These are phyloP conservation scores for Magnaporthales sp. DNA, from an alignment of 2,329 filamentous ascomycete genomes.

Conservation along the genomic window DNA sequence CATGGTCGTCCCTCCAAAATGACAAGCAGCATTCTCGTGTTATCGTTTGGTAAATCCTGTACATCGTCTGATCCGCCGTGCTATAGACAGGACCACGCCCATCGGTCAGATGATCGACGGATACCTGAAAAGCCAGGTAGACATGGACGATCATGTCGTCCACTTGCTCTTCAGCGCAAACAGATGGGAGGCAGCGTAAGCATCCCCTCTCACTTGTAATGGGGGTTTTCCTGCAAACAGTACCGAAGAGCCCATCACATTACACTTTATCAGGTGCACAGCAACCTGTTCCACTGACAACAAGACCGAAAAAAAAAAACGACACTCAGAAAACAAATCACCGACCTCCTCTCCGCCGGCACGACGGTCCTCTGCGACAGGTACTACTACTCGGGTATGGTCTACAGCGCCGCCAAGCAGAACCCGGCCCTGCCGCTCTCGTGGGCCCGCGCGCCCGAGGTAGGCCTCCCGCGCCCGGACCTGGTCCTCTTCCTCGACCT, in stretches of 20 bases:
- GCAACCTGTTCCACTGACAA: not conserved
- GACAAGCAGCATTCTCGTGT: too few relatives aligned
- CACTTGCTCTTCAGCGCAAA: conserved; percentile 89
- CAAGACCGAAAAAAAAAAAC: not conserved
- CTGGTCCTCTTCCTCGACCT: conserved; percentile 82
- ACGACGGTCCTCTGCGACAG: conserved; percentile 78
- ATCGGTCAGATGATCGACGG: conserved; percentile 82
- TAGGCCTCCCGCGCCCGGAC: conserved; percentile 81
- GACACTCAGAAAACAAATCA: conserved; percentile 37
- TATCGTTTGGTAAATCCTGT: too few relatives aligned
- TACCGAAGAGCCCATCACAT: too few relatives aligned
- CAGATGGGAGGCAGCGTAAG: conserved; percentile 67
- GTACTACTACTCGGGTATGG: conserved; percentile 90
- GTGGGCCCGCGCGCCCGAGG: conserved; percentile 80
- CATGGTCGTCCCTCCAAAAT: not conserved
- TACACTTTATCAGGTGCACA: too few relatives aligned
- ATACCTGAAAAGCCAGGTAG: conserved; percentile 64
- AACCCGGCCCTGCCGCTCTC: conserved; percentile 59
- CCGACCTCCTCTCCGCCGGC: conserved; percentile 49
- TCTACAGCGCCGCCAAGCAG: conserved; percentile 84
- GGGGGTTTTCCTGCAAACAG: not conserved
- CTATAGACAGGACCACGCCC: conserved; percentile 66
- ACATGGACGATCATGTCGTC: conserved; percentile 81
- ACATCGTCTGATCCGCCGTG: not conserved
- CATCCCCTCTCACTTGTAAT: conserved; percentile 7